Evolutionary conservation across 2,329 filamentous ascomycete species (phyloP).

Genomic region (Calonectria pseudoreteaudii): DNA sequence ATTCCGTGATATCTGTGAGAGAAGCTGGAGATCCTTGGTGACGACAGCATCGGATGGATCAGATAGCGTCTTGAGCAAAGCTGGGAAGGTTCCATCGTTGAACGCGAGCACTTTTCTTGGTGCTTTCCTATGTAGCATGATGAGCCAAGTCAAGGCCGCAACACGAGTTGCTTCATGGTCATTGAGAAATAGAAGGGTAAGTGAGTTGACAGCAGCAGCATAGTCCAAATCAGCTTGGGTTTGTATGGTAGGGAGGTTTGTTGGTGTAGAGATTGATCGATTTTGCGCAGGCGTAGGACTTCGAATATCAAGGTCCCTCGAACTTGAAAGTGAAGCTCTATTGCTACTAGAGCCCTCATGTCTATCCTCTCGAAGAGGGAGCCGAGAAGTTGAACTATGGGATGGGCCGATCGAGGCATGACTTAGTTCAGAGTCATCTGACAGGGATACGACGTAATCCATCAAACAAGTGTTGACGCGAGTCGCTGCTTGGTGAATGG

Average conservation of each 20-base stretch:
- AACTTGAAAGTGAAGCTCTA: conserved; percentile 64
- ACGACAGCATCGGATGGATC: conserved; percentile 97
- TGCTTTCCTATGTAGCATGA: conserved; percentile 97
- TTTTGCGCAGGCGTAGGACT: conserved; percentile 65
- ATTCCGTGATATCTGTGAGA: conserved; percentile 96
- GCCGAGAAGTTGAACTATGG: conserved; percentile 52
- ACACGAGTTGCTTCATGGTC: conserved; percentile 97
- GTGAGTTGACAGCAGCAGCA: conserved; percentile 90
- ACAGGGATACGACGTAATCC: conserved; percentile 92
- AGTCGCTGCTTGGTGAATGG: conserved; percentile 87
- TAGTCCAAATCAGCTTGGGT: conserved; percentile 87
- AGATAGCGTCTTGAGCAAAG: conserved; percentile 93
- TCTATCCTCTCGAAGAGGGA: conserved; percentile 58
- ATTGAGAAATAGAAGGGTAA: conserved; percentile 94
- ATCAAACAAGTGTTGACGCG: conserved; percentile 92
- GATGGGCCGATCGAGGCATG: conserved; percentile 42
- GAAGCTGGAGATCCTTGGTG: conserved; percentile 89
- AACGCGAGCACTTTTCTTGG: conserved; percentile 93
- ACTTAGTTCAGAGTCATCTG: conserved; percentile 70
- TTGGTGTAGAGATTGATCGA: conserved; percentile 59
- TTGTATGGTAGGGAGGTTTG: conserved; percentile 55
- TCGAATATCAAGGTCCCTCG: conserved; percentile 64
- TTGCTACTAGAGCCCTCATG: conserved; percentile 61
- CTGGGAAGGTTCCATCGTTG: conserved; percentile 97
- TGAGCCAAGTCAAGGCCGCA: conserved; percentile 93